phyloP scores from a whole-genome alignment of 495 filamentous ascomycete species.

The Durotheca rogersii region DNA sequence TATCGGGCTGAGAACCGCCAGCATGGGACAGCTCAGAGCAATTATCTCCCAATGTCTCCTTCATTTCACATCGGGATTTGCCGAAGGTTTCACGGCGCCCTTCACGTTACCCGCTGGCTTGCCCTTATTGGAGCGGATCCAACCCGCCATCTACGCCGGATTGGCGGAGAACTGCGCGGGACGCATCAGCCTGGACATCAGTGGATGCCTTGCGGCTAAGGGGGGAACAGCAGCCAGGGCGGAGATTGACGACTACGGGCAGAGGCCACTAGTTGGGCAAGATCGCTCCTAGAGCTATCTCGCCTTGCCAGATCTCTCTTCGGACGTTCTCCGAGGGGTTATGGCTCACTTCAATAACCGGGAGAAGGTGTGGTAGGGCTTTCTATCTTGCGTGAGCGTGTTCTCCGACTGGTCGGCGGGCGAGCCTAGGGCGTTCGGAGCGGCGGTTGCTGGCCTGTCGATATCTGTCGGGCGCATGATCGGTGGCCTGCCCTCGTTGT shows the following conservation, averaged over 20 bases:
- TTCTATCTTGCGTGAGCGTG: slow-evolving; percentile 4
- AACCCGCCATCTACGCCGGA: slow-evolving; percentile 68
- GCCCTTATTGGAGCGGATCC: slow-evolving; percentile 59
- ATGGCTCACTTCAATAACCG: slow-evolving; percentile 66
- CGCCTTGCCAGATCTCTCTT: slow-evolving; percentile 53
- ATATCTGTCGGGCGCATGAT: slow-evolving; percentile 73
- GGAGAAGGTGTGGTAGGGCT: slow-evolving; percentile 51
- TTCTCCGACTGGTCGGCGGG: slow-evolving; percentile 3
- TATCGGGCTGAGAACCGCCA: slow-evolving; percentile 3
- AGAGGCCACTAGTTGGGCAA: slow-evolving; percentile 6
- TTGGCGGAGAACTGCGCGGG: slow-evolving; percentile 68
- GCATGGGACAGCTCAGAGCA: background rate
- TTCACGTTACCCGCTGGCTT: slow-evolving; percentile 66
- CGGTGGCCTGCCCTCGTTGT: slow-evolving; percentile 68
- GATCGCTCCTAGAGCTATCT: slow-evolving; percentile 31
- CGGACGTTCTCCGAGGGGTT: slow-evolving; percentile 67
- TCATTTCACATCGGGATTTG: slow-evolving; percentile 55
- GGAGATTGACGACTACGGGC: background rate
- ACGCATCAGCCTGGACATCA: slow-evolving; percentile 69
- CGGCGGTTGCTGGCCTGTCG: slow-evolving; percentile 44
- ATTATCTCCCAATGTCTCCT: slow-evolving; percentile 38
- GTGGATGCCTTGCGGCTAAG: slow-evolving; percentile 69
- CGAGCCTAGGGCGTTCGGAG: slow-evolving; percentile 21
- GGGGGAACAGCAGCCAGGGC: slow-evolving; percentile 53
- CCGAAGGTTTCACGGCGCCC: slow-evolving; percentile 65